Evolutionary conservation across 306 rosid genomes (phyloP).

Genomic region (Arachis hypogaea): DNA sequence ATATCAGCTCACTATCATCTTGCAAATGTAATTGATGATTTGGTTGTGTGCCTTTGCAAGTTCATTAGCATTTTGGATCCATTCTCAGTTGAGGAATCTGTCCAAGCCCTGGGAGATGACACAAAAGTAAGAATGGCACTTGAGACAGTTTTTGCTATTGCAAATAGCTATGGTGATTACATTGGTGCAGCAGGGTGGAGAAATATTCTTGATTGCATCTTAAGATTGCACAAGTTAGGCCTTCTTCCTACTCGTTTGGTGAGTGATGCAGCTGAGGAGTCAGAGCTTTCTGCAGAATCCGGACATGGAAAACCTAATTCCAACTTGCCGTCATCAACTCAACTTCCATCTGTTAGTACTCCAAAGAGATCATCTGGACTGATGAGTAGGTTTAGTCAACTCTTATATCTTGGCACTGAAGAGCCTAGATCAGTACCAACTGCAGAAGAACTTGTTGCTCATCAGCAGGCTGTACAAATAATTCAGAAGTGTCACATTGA

Average conservation of each 20-base stretch:
- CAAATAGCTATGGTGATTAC: constrained; percentile 83
- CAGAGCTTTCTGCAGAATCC: constrained; percentile 60
- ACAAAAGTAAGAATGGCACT: constrained; percentile 81
- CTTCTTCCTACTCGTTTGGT: constrained; percentile 80
- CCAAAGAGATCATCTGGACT: constrained; percentile 79
- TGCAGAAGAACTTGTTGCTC: constrained; percentile 80
- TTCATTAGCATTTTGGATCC: constrained; percentile 81
- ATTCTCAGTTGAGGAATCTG: constrained; percentile 70
- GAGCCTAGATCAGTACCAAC: constrained; percentile 81
- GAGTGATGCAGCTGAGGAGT: constrained; percentile 74
- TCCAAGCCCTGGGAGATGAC: constrained; percentile 79
- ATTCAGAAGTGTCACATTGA: constrained; percentile 79
- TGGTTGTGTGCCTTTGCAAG: constrained; percentile 86
- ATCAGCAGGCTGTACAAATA: constrained; percentile 69
- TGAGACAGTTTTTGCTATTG: constrained; percentile 78
- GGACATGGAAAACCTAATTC: constrained; percentile 58
- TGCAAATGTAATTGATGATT: constrained; percentile 81
- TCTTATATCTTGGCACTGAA: constrained; percentile 82
- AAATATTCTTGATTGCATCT: constrained; percentile 81
- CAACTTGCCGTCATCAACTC: constrained; percentile 59
- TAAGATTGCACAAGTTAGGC: constrained; percentile 84
- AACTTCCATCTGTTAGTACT: constrained; percentile 54
- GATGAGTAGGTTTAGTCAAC: constrained; percentile 91
- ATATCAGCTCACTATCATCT: constrained; percentile 85
- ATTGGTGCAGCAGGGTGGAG: constrained; percentile 88